Evolutionary conservation across 768 basidiomycete genomes (phyloP), one percentile per base, ranked within the genome.

Genomic region (Pisolithus albus): DNA sequence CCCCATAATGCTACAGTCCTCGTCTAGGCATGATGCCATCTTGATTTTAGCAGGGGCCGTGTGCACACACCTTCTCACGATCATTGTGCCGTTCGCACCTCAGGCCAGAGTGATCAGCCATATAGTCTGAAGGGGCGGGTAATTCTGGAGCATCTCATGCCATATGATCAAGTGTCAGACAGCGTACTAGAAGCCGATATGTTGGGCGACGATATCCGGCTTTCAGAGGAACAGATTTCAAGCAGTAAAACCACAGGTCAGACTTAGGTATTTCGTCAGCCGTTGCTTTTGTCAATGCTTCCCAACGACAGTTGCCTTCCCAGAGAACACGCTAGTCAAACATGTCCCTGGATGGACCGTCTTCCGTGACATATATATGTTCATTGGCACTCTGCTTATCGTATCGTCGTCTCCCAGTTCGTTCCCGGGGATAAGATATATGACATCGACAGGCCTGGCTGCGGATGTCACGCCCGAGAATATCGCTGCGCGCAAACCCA

Each of bases 331-430:
- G 13, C 61, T 88, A 26, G 65, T 82, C 11, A 73, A 79, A 21
- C 86, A 88, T 50, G 83, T 82, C 5, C 83, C 83, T 26, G 90
- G 91, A 38, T 93, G 91, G 89, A 92, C 92, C 0, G 68, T 92
- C 30, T 90, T 89, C 66, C 77, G 77, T 24, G 83, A 92, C 63
- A 63, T 94, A 5, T 94, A 94, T 76, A 77, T 92, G 81, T 79
- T 83, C 44, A 86, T 91, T 56, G 88, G 87, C 7, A 91, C 89
- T 0, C 75, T 92, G 43, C 82, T 78, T 66, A 77, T 92, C 61
- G 73, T 92, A 50, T 75, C 83, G 5, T 63, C 70, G 9, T 70
- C 75, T 11, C 67, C 66, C 1, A 63, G 64, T 19, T 59, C 63
- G 11, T 80, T 80, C 52, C 83, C 82, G 8, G 67, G 69, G 5